These are phyloP conservation scores for Backusella circina DNA, from an alignment of 192 early-diverging fungal species.

Conservation along the genomic window DNA sequence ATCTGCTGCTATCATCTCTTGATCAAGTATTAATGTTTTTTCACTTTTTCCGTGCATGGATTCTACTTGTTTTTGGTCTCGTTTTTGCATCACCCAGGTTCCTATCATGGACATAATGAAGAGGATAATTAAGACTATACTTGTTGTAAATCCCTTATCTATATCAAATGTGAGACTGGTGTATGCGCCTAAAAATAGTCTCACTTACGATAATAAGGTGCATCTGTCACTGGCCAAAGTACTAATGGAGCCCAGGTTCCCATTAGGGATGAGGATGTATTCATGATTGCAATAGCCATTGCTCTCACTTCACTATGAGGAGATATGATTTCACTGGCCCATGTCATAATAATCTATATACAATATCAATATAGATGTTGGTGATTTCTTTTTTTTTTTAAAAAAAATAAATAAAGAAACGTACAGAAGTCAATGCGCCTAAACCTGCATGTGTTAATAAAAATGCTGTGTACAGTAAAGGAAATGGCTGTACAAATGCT, in stretches of 20 bases:
- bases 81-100: background rate
- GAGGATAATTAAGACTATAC: slow-evolving; percentile 12
- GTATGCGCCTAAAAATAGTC: background rate
- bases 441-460: slow-evolving; percentile 27
- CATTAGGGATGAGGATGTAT: slow-evolving; percentile 21
- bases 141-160: slow-evolving; percentile 15
- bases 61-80: background rate
- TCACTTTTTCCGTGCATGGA: background rate
- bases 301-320: slow-evolving; percentile 26
- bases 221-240: slow-evolving; percentile 38
- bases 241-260: slow-evolving; percentile 21
- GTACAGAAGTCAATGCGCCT: slow-evolving; percentile 24
- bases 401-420: background rate
- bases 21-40: background rate
- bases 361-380: background rate
- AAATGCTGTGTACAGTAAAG: slow-evolving; percentile 28
- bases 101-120: slow-evolving; percentile 3
- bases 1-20: background rate
- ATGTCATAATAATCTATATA: slow-evolving; percentile 36
- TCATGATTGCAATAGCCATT: slow-evolving; percentile 35
- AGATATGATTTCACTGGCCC: slow-evolving; percentile 33
- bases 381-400: background rate
- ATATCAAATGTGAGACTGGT: background rate
- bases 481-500: slow-evolving; percentile 34
- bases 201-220: slow-evolving; percentile 14